phyloP scores from a whole-genome alignment of 2,329 filamentous ascomycete genomes.

The Claviceps africana region DNA sequence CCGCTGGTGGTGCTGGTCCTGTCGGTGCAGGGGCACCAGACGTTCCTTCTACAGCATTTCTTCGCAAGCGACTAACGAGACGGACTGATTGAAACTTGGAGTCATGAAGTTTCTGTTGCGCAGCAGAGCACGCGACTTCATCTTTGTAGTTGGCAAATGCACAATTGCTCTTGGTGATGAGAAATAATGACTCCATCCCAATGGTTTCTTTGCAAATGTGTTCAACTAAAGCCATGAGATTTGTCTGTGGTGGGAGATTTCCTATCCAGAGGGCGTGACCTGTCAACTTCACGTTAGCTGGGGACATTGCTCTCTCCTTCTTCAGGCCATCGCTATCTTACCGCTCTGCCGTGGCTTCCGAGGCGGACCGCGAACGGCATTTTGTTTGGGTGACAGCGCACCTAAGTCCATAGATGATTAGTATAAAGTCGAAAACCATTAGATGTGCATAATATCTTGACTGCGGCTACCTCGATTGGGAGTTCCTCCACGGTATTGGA shows the following conservation, averaged over 20 bases:
- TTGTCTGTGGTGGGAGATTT: constrained; percentile 74
- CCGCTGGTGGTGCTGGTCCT: constrained; percentile 31
- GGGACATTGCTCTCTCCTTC: neutral
- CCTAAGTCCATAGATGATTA: constrained; percentile 3
- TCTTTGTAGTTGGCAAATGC: constrained; percentile 92
- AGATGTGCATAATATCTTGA: constrained; percentile 10
- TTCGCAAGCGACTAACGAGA: constrained; percentile 70
- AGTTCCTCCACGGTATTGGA: constrained; percentile 6
- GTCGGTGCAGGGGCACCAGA: constrained; percentile 38
- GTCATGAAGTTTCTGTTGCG: constrained; percentile 77
- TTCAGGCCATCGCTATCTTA: constrained; percentile 22
- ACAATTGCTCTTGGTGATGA: constrained; percentile 95
- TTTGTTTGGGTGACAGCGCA: constrained; percentile 8
- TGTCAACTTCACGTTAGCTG: constrained; percentile 9
- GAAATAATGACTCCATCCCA: constrained; percentile 74
- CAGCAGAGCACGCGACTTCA: constrained; percentile 58
- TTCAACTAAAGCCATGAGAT: constrained; percentile 72
- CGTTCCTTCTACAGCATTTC: constrained; percentile 33
- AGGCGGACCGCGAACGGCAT: constrained; percentile 20
- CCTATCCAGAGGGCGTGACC: constrained; percentile 94
- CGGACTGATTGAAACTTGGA: constrained; percentile 77
- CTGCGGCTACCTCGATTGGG: constrained; percentile 3
- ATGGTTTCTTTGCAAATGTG: constrained; percentile 72
- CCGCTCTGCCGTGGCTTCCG: constrained; percentile 43
- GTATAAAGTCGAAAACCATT: neutral